Conservation (phyloP, 371 early-diverging fungal species). For the Capillidium heterosporum region DNA sequence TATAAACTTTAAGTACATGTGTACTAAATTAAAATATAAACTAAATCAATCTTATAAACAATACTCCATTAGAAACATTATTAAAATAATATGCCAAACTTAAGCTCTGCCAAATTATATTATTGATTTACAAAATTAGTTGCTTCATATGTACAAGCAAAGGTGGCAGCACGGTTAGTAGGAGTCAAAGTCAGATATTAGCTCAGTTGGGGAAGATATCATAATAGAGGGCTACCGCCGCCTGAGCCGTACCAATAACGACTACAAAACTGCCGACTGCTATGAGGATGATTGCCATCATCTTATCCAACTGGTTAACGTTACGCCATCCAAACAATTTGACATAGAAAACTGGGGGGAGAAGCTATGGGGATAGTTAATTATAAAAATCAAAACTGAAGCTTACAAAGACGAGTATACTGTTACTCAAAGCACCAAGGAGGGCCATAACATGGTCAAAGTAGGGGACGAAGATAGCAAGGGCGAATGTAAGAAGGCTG, state of each 20-base stretch:
- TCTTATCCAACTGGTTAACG: conserved; percentile 30
- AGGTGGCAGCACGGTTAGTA: no score
- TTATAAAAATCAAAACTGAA: background rate
- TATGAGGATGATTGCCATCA: conserved; percentile 31
- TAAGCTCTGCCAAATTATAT: no score
- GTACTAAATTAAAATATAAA: no score
- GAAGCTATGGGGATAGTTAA: conserved; percentile 7
- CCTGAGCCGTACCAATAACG: conserved; percentile 51
- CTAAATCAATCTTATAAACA: no score
- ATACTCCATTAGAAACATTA: no score
- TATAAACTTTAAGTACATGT: no score
- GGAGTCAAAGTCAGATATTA: background rate
- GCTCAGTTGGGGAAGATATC: background rate
- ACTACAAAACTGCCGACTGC: conserved; percentile 47
- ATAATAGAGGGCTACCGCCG: conserved; percentile 15
- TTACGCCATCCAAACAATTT: conserved; percentile 41
- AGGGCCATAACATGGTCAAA: conserved; percentile 5
- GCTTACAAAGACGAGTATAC: background rate
- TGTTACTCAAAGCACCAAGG: background rate
- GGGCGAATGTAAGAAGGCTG: background rate
- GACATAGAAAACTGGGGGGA: conserved; percentile 64
- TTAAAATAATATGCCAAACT: no score
- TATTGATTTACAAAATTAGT: no score
- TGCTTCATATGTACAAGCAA: no score
- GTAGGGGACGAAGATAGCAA: conserved; percentile 3